Conservation (phyloP, 2,329 filamentous ascomycete genomes). For the Fusarium guadeloupense region DNA sequence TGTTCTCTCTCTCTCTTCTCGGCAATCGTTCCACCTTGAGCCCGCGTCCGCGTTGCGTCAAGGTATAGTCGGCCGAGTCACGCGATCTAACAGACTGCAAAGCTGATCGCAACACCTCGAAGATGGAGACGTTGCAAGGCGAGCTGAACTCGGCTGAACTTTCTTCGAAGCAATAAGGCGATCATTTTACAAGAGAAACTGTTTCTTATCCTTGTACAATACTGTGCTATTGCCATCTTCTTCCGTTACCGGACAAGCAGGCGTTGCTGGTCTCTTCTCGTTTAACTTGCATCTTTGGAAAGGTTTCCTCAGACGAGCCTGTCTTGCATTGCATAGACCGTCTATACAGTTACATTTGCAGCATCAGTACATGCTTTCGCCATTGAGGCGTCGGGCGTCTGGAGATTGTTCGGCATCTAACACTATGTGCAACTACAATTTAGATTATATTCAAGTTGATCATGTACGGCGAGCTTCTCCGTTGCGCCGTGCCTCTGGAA, state of each 20-base stretch:
- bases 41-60: neutral
- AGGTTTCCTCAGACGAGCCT: conserved; percentile 1
- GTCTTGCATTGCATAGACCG: conserved; percentile 10
- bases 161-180: neutral
- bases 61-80: neutral
- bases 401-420: conserved; percentile 37
- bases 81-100: neutral
- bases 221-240: conserved; percentile 8
- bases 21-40: neutral
- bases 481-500: conserved; percentile 27
- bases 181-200: neutral
- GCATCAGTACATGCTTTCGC: neutral
- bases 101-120: conserved; percentile 1
- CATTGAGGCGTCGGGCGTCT: conserved; percentile 23
- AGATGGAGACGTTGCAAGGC: conserved; percentile 16
- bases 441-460: conserved; percentile 19
- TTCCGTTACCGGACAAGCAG: neutral
- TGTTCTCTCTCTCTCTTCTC: neutral
- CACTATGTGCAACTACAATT: conserved; percentile 20
- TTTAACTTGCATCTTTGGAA: conserved; percentile 11
- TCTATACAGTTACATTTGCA: no score
- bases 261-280: conserved; percentile 1
- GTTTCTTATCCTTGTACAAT: conserved; percentile 9
- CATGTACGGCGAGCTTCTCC: conserved; percentile 32
- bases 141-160: neutral